A percentile compares a stretch with the other conserved stretches of the same genome.
Conservation (phyloP, 1,139 yeast genomes). For the Hyphopichia khmerensis region DNA sequence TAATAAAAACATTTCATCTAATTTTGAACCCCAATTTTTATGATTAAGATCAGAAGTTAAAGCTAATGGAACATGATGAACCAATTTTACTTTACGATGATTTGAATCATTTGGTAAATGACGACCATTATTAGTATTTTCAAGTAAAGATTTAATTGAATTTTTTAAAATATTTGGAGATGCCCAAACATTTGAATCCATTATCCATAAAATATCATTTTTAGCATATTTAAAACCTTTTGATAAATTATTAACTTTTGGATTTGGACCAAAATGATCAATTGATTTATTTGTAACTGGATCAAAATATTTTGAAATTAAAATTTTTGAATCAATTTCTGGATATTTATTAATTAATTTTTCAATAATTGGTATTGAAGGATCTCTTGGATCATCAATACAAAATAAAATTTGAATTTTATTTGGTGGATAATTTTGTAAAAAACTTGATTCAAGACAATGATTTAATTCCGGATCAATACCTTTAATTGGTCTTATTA, state of each 20-base stretch:
- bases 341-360: conserved; percentile 55
- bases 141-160: conserved; percentile 56
- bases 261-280: conserved; percentile 78
- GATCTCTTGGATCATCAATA: conserved; percentile 62
- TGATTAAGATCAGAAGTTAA: conserved; percentile 26
- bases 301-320: conserved; percentile 45
- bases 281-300: conserved; percentile 19
- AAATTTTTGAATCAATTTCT: conserved; percentile 54
- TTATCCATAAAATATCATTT: conserved; percentile 79
- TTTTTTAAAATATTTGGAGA: conserved; percentile 63
- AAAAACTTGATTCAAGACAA: conserved; percentile 68
- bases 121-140: conserved; percentile 49
- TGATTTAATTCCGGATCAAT: conserved; percentile 71
- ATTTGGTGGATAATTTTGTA: conserved; percentile 61
- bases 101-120: conserved; percentile 16
- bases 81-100: conserved; percentile 55
- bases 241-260: conserved; percentile 81
- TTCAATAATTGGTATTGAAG: conserved; percentile 60
- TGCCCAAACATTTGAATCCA: conserved; percentile 87
- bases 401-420: conserved; percentile 74
- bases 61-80: conserved; percentile 80
- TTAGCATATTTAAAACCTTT: conserved; percentile 72
- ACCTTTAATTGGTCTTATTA: conserved; percentile 82
- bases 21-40: conserved; percentile 56
- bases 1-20: conserved; percentile 83